phyloP scores from a whole-genome alignment of 495 filamentous ascomycete genomes.

The Platismatia glauca region DNA sequence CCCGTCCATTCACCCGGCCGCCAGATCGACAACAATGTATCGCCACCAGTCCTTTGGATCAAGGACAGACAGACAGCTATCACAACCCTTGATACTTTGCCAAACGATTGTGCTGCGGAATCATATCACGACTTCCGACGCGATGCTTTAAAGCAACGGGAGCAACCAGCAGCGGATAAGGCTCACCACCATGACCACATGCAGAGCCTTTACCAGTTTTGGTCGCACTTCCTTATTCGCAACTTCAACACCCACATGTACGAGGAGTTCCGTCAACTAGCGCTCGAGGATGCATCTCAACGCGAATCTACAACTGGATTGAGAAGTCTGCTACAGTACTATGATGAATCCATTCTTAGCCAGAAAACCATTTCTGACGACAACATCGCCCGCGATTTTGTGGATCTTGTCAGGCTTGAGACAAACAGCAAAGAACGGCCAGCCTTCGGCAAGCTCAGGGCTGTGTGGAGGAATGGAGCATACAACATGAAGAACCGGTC shows the following conservation, averaged over 20 bases:
- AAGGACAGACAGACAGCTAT: constrained; percentile 35
- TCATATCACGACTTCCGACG: constrained; percentile 47
- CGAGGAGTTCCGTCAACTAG: constrained; percentile 62
- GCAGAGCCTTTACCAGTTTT: constrained; percentile 64
- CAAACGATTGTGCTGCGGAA: constrained; percentile 40
- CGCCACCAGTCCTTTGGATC: constrained; percentile 36
- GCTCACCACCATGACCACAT: constrained; percentile 44
- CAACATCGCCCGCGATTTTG: constrained; percentile 43
- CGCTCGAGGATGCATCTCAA: constrained; percentile 54
- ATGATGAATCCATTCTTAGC: constrained; percentile 45
- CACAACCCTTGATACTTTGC: constrained; percentile 29
- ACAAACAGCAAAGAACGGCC: constrained; percentile 29
- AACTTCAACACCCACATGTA: constrained; percentile 77
- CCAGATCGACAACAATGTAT: constrained; percentile 15
- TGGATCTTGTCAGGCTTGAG: constrained; percentile 42
- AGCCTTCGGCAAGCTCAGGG: constrained; percentile 42
- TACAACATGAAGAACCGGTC: constrained; percentile 49
- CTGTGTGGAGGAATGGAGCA: constrained; percentile 44
- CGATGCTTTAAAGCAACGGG: constrained; percentile 50
- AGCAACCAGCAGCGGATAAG: constrained; percentile 37
- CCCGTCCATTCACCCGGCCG: constrained; percentile 16
- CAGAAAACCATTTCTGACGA: constrained; percentile 39
- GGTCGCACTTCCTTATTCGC: constrained; percentile 65
- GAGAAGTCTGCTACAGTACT: constrained; percentile 49
- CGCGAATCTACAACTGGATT: constrained; percentile 44